These are phyloP conservation scores for Trichoderma hamatum DNA, from an alignment of 2,329 filamentous ascomycete species.

Conservation along the genomic window DNA sequence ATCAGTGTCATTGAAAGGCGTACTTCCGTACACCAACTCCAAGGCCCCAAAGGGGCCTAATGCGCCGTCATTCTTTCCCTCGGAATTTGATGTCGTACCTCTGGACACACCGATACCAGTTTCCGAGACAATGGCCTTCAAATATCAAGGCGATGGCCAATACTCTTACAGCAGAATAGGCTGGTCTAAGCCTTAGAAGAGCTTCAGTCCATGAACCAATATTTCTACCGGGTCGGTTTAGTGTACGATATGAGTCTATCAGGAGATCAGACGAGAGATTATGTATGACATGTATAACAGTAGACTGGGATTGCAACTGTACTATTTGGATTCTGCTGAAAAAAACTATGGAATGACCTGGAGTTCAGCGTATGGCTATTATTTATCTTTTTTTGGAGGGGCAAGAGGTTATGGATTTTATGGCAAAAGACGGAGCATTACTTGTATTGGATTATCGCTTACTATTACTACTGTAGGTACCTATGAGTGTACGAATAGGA, in stretches of 20 bases:
- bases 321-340: not conserved
- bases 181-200: conserved; percentile 32
- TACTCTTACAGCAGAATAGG: conserved; percentile 35
- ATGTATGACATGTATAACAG: not conserved
- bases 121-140: conserved; percentile 39
- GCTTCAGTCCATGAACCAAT: too few relatives aligned
- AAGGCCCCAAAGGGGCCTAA: not conserved
- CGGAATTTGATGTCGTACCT: conserved; percentile 40
- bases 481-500: not conserved
- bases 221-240: not conserved
- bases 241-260: not conserved
- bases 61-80: conserved; percentile 2
- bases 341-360: not conserved
- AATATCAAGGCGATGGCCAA: conserved; percentile 29
- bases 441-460: not conserved
- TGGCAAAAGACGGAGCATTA: not conserved
- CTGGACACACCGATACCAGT: conserved; percentile 42
- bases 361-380: not conserved
- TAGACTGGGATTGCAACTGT: not conserved
- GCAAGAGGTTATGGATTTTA: not conserved
- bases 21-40: conserved; percentile 42
- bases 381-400: not conserved
- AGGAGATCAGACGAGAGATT: too few relatives aligned
- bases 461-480: not conserved
- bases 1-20: conserved; percentile 36